Evolutionary conservation across 257 asterid species (phyloP), one percentile per base, ranked within the genome.

Genomic region (Haberlea rhodopensis): DNA sequence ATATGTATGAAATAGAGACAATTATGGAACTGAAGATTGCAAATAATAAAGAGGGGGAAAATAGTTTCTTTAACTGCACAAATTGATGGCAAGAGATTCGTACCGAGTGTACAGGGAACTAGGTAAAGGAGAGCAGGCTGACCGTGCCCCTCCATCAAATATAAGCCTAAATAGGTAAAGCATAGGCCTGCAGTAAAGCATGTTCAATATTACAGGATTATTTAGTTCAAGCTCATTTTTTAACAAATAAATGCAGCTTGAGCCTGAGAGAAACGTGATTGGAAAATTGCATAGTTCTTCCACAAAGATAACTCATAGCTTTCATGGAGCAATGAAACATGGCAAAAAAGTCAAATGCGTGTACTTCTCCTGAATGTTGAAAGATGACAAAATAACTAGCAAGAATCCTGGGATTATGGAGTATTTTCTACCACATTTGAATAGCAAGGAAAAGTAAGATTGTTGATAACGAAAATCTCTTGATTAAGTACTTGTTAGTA

Each of bases 61-160:
- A 5, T 13, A 10, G 52, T 11, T 20, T 46, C 5, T 53, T 16
- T 56, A 53, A 10, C 29, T 21, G 9, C 5, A 26, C 59, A 8
- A 53, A 73, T 45, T 52, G 55, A 53, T 16, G 54, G 57, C 15
- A 51, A 54, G 59, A 53, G 61, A 67, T 55, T 26, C 71, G 61
- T 80, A 91, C 98, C 96, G 45, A 91, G 73, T 53, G 98, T 88
- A 70, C 95, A 91, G 0, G 98, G 98, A 63, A 91, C 98, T 58
- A 91, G 90, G 78, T 91, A 91, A 56, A 91, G 90, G 65, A 91
- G 94, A 57, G 98, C 98, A 0, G 98, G 98, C 69, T 91, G 96
- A 61, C 98, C 98, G 34, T 88, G 88, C 28, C 96, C 98, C n/a
- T 85, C 52, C 98, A 91, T 91, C 70, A 91, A 78, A 75, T 86